Conservation (phyloP, 129 eudicot genomes). For the Centaurea solstitialis region DNA sequence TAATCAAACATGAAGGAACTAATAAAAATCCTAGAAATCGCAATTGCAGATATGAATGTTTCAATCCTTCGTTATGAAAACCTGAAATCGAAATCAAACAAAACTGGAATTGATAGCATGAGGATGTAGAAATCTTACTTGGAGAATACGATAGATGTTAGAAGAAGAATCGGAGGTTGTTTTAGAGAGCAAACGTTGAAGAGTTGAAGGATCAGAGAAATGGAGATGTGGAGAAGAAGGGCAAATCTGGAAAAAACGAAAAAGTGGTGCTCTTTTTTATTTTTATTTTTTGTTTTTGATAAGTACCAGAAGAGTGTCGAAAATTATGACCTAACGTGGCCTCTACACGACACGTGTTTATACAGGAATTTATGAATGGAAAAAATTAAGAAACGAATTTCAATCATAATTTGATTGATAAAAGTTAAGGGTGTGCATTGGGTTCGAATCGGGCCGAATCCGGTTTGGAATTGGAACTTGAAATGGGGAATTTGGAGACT, state of each 20-base stretch:
- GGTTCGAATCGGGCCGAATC: too few species aligned
- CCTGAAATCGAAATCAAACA: background rate
- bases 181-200: background rate
- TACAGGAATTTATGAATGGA: too few species aligned
- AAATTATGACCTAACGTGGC: background rate
- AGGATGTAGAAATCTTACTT: constrained; percentile 6
- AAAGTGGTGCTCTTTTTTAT: background rate
- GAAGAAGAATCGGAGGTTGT: background rate
- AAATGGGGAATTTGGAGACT: too few species aligned
- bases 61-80: background rate
- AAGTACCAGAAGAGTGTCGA: background rate
- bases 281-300: background rate
- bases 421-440: too few species aligned
- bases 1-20: background rate
- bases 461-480: too few species aligned
- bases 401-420: too few species aligned
- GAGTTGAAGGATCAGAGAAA: background rate
- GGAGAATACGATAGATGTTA: background rate
- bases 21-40: constrained; percentile 2
- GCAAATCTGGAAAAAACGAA: background rate
- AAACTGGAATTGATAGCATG: background rate
- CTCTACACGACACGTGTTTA: background rate
- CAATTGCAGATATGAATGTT: background rate
- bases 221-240: constrained; percentile 18
- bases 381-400: too few species aligned